Base-by-base conservation (phyloP, 23 red algal genomes). In the Cyanidium caldarium region DNA sequence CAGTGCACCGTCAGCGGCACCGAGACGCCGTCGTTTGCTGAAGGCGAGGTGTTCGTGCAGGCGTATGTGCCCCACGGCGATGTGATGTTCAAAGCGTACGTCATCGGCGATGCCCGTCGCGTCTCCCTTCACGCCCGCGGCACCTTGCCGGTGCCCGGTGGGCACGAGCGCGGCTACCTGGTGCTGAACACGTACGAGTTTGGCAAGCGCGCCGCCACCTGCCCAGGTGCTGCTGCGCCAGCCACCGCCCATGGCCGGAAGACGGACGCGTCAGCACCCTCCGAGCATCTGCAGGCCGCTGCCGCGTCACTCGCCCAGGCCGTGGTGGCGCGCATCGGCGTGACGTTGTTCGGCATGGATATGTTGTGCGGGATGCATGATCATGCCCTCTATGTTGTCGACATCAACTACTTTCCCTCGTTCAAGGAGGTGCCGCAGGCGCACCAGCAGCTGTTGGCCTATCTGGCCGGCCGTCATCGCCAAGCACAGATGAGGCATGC, bases 321-420 rank as follows among this genome's bases (percentile, higher is more conserved):
- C 25, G 28, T 87, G 33, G 41, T 38, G 0, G 38, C 33, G 19
- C 51, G 75, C 34, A 45, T 87, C 23, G 68, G 37, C 33, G 57
- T 89, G 33, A 69, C 65, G 10, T 45, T 89, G 1, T 44, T 82
- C 33, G 85, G 85, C 1, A 41, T 89, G 10, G 85, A 89, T 70
- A 28, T 89, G 1, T 45, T 83, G 17, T 57, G 70, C 38, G 72
- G 80, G 30, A 26, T 33, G 26, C 29, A 37, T 28, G 38, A 37
- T 12, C 33, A 37, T 17, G 39, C 7, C 2, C 68, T 76, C 57
- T 43, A 29, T 40, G 75, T 89, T 28, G 65, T 89, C 0, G 85
- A 89, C 44, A 38, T 89, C 35, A 89, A 89, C 57, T 89, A 89
- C 40, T 82, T 89, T 58, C 85, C 85, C 0, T 57, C 72, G 2